A percentile compares a stretch with the other conserved stretches of the same genome.
Evolutionary conservation across 805 yeast species (phyloP).

Genomic region (Metschnikowia chrysomelidarum): DNA sequence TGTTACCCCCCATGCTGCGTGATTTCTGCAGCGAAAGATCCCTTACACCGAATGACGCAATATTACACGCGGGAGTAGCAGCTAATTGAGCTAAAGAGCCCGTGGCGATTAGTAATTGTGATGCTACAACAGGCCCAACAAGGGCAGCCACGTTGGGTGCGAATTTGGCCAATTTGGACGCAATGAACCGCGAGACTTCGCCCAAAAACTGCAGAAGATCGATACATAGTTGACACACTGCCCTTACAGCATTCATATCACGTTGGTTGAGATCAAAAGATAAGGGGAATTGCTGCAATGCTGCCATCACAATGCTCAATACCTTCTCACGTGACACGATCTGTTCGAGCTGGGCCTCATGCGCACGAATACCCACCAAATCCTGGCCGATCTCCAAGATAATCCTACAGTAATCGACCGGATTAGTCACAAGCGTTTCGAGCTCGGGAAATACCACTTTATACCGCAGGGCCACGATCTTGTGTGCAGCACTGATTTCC

Average conservation of each 20-base stretch:
- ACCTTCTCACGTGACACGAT: constrained; percentile 62
- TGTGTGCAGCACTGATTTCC: constrained; percentile 51
- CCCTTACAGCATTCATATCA: constrained; percentile 37
- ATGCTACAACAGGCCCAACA: constrained; percentile 69
- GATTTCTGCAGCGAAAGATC: constrained; percentile 33
- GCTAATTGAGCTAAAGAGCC: constrained; percentile 72
- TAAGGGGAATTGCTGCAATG: constrained; percentile 41
- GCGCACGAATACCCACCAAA: constrained; percentile 26
- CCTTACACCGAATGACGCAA: constrained; percentile 70
- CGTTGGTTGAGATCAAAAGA: constrained; percentile 18
- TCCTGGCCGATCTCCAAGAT: constrained; percentile 52
- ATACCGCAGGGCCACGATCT: constrained; percentile 52
- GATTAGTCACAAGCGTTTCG: constrained; percentile 56
- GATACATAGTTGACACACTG: constrained; percentile 48
- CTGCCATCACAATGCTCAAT: constrained; percentile 72
- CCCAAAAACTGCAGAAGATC: constrained; percentile 43
- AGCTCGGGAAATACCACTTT: constrained; percentile 68
- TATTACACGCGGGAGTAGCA: constrained; percentile 75
- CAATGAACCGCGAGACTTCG: constrained; percentile 51
- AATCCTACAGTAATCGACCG: constrained; percentile 58
- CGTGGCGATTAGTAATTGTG: constrained; percentile 63
- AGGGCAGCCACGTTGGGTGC: constrained; percentile 82
- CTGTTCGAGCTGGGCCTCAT: constrained; percentile 36
- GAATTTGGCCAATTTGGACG: constrained; percentile 51
- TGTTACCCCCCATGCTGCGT: constrained; percentile 33